Conservation (phyloP, 1,139 yeast species). For the Scheffersomyces cryptocercus region DNA sequence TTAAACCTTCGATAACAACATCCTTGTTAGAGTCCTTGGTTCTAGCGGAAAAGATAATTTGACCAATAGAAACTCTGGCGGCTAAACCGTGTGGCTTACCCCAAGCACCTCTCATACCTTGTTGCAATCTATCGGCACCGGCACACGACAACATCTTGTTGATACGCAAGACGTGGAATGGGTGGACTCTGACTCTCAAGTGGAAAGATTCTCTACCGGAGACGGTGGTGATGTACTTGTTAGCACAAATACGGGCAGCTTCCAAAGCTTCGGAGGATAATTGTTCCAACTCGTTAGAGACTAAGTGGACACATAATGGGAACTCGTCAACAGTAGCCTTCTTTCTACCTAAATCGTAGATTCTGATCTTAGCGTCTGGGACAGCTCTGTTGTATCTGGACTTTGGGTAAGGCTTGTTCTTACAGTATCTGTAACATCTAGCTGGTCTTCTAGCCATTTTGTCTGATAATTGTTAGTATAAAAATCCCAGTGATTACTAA, state of each 20-base stretch:
- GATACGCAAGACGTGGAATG: conserved; percentile 99
- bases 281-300: conserved; percentile 99
- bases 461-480: conserved; percentile 41
- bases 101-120: conserved; percentile 99
- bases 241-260: conserved; percentile 99
- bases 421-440: conserved; percentile 99
- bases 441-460: conserved; percentile 99
- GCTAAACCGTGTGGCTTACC: conserved; percentile 99
- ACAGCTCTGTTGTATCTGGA: conserved; percentile 99
- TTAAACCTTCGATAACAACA: conserved; percentile 96
- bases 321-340: conserved; percentile 99
- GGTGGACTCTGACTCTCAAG: conserved; percentile 99
- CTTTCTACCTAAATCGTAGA: conserved; percentile 99
- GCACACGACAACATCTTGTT: conserved; percentile 99
- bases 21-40: conserved; percentile 98
- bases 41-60: conserved; percentile 96
- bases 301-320: conserved; percentile 99
- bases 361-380: conserved; percentile 99
- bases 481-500: background rate
- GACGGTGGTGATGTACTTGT: conserved; percentile 96
- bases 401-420: conserved; percentile 99
- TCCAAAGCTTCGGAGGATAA: conserved; percentile 99
- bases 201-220: conserved; percentile 99
- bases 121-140: conserved; percentile 99
- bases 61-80: conserved; percentile 99